Conservation (phyloP, 371 early-diverging fungal species). For the Mucor saturninus region DNA sequence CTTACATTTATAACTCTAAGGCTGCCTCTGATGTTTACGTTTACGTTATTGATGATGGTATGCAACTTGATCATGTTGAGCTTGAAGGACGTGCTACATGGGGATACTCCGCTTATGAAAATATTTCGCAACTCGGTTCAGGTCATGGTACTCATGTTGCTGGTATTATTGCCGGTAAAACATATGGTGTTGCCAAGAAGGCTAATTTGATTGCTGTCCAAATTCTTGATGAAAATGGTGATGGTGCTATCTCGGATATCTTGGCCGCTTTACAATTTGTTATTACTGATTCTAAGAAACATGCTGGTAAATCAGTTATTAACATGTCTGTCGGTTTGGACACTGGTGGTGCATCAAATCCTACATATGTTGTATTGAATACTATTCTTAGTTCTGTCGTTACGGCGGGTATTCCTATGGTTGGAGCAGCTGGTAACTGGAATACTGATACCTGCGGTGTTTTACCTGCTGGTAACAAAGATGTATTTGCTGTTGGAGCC, state of each 20-base stretch:
- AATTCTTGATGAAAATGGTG: conserved; percentile 72
- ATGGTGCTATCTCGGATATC: conserved; percentile 69
- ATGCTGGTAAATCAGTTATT: conserved; percentile 45
- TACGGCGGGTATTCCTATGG: conserved; percentile 54
- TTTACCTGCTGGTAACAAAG: conserved; percentile 66
- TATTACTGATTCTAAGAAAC: conserved; percentile 39
- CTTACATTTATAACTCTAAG: conserved; percentile 37
- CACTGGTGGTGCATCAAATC: conserved; percentile 16
- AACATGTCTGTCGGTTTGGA: conserved; percentile 66
- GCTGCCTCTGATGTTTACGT: conserved; percentile 53
- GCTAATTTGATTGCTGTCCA: conserved; percentile 83
- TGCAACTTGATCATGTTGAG: conserved; percentile 53
- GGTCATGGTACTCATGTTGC: conserved; percentile 75
- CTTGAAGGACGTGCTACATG: conserved; percentile 65
- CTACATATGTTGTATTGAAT: conserved; percentile 27
- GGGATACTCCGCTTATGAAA: conserved; percentile 66
- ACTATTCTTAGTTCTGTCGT: conserved; percentile 55
- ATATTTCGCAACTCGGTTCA: conserved; percentile 28
- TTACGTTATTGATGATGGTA: conserved; percentile 60
- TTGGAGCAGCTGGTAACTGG: conserved; percentile 83
- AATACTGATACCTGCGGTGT: conserved; percentile 65
- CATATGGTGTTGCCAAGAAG: conserved; percentile 90
- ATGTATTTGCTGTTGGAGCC: conserved; percentile 75
- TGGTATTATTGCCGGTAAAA: conserved; percentile 77
- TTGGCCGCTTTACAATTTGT: conserved; percentile 79